Percentiles rank a stretch among this genome's conserved stretches.
phyloP scores from a whole-genome alignment of 2,329 filamentous ascomycete genomes.

The Plectosphaerella sp. region DNA sequence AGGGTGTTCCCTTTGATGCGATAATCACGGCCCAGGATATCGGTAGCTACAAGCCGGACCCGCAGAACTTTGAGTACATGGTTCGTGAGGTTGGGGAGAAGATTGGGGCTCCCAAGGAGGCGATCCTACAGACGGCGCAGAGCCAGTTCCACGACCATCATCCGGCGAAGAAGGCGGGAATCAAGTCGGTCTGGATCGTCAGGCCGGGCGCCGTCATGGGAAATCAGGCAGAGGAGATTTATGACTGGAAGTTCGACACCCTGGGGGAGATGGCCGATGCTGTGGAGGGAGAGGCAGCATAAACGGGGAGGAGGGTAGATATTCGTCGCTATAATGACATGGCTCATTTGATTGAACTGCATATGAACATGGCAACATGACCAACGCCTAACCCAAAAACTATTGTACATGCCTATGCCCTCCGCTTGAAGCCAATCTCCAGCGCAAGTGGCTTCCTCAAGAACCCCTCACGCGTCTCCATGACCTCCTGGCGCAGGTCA shows the following conservation, averaged over 20 bases:
- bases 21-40: slow-evolving; percentile 68
- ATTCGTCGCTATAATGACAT: too few relatives aligned
- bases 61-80: slow-evolving; percentile 63
- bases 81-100: slow-evolving; percentile 44
- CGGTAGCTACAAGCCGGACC: slow-evolving; percentile 66
- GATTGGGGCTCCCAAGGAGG: slow-evolving; percentile 50
- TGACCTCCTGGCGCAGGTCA: slow-evolving; percentile 46
- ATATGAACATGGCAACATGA: too few relatives aligned
- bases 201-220: slow-evolving; percentile 36
- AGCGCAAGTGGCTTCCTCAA: slow-evolving; percentile 72
- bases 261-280: slow-evolving; percentile 58
- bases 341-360: too few relatives aligned
- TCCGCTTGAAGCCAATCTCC: slow-evolving; percentile 57
- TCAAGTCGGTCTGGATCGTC: slow-evolving; percentile 60
- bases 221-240: slow-evolving; percentile 33
- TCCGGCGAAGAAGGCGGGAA: slow-evolving; percentile 53
- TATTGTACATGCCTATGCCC: slow-evolving; percentile 15
- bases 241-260: slow-evolving; percentile 54
- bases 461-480: slow-evolving; percentile 79
- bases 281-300: slow-evolving; percentile 38
- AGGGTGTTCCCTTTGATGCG: slow-evolving; percentile 50
- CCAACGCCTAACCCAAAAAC: too few relatives aligned
- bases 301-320: too few relatives aligned
- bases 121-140: slow-evolving; percentile 64
- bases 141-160: slow-evolving; percentile 67